A percentile compares a stretch with the other conserved stretches of the same genome.
phyloP scores from a whole-genome alignment of 2,329 filamentous ascomycete species.

The Gremmenia infestans region DNA sequence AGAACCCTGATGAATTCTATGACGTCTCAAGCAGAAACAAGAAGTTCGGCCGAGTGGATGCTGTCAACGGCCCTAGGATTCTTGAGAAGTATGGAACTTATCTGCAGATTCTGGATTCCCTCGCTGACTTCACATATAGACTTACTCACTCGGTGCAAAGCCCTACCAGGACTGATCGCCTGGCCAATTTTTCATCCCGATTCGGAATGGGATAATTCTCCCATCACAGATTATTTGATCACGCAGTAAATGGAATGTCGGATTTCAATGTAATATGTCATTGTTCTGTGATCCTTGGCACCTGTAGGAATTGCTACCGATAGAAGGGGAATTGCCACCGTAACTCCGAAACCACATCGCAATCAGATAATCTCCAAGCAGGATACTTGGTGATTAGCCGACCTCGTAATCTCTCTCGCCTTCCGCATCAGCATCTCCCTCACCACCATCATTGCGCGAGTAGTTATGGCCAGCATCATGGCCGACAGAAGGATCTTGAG shows the following conservation, averaged over 20 bases:
- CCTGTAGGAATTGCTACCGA: background rate
- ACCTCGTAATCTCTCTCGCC: constrained; percentile 41
- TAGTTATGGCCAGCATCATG: constrained; percentile 35
- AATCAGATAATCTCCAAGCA: background rate
- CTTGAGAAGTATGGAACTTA: constrained; percentile 72
- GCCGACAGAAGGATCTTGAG: constrained; percentile 34
- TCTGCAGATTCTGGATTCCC: background rate
- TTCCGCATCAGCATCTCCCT: constrained; percentile 40
- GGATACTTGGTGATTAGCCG: constrained; percentile 17
- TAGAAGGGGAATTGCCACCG: constrained; percentile 3
- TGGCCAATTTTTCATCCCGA: constrained; percentile 68
- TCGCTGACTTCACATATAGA: constrained; percentile 35
- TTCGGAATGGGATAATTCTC: constrained; percentile 56
- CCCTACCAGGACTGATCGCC: constrained; percentile 55
- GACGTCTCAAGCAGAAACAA: constrained; percentile 85
- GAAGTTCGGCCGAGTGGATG: constrained; percentile 90
- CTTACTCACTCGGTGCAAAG: constrained; percentile 60
- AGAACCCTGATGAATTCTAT: constrained; percentile 96
- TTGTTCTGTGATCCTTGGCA: background rate
- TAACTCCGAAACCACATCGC: constrained; percentile 7
- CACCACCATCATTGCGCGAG: constrained; percentile 36
- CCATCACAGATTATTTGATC: background rate
- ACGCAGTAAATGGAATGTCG: background rate
- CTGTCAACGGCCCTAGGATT: constrained; percentile 78
- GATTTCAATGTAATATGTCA: constrained; percentile 6